Evolutionary conservation across 331 rosid species (phyloP), one percentile per base, ranked within the genome.

Genomic region (Spiraea crenata): DNA sequence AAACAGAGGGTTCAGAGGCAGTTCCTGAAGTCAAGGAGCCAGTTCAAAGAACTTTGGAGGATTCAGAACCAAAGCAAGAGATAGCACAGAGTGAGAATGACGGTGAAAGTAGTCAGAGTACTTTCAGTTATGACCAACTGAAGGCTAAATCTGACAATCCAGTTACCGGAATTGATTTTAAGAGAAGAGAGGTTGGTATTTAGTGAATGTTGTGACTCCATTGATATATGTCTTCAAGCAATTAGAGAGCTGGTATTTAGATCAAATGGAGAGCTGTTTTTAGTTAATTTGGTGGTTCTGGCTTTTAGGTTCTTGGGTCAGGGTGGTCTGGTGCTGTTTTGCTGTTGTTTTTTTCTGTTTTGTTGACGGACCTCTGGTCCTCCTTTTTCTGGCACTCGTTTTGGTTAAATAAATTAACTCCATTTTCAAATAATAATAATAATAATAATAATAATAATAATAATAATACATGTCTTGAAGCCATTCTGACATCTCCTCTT

Each of bases 81-180:
- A 72, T 70, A 47, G 72, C 64, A 58, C 81, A 78, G 57, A 81
- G 83, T 55, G 85, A 76, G 50, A 78, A 51, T 68, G 82, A 71
- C 52, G 42, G 69, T 76, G 86, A 74, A 81, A 61, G 76, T 74
- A 52, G 71, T 84, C 78, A 47, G 37, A 77, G 85, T 56, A 76
- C 77, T 54, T 89, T 87, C 83, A 85, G 80, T 82, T 95, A 91
- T 84, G 98, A 91, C 83, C 96, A 95, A 78, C 80, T 95, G 69
- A 95, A 85, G 76, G 83, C 96, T 34, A 91, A 81, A 80, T 87
- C 99, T 57, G 92, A 82, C 37, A 89, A 85, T 79, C 90, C 82
- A 55, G 92, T 85, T 15, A 85, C 96, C 57, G 97, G 99, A 65
- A 82, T 95, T 54, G 99, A 95, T 79, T 91, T 95, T 72, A 91